Conservation (phyloP, 257 asterid species). For the Forsythia suspensa region DNA sequence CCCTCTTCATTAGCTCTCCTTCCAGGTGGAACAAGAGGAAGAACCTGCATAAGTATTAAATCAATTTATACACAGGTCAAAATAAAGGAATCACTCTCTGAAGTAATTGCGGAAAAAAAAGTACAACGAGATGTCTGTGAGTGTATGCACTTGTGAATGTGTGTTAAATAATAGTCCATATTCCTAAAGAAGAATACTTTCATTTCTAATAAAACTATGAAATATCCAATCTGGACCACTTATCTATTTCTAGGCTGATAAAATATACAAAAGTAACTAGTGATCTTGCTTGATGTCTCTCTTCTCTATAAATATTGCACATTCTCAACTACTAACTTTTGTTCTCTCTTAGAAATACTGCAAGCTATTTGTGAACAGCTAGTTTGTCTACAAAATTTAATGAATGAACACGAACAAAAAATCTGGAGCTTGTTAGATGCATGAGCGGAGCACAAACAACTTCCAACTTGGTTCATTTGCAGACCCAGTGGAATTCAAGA, state of each 20-base stretch:
- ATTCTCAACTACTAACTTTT: too few species aligned
- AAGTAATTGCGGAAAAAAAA: background rate
- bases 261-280: background rate
- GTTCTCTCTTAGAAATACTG: too few species aligned
- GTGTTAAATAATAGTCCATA: background rate
- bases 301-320: too few species aligned
- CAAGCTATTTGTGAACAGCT: background rate
- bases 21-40: constrained; percentile 99
- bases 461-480: background rate
- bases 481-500: background rate
- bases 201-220: background rate
- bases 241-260: background rate
- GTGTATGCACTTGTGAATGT: background rate
- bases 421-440: background rate
- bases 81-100: background rate
- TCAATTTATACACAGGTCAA: background rate
- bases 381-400: background rate
- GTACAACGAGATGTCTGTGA: background rate
- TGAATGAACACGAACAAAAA: background rate
- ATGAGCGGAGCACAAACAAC: background rate
- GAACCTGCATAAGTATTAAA: constrained; percentile 61
- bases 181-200: background rate
- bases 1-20: constrained; percentile 86
- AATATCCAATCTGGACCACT: background rate
- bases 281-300: too few species aligned